These are phyloP conservation scores for Violaceomyces palustris DNA, from an alignment of 1,284 basidiomycete genomes.

Conservation along the genomic window DNA sequence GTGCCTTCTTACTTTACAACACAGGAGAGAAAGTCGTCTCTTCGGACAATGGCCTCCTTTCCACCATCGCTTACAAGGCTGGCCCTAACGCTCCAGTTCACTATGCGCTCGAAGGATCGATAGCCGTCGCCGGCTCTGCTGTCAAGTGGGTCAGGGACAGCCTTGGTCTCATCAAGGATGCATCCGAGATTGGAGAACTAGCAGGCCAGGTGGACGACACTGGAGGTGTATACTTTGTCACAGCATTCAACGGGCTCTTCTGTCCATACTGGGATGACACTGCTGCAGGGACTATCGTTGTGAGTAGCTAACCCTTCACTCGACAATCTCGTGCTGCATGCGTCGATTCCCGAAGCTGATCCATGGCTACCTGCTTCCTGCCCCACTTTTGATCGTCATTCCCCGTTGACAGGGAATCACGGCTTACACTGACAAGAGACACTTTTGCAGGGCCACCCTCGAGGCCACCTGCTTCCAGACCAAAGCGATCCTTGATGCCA, in stretches of 20 bases:
- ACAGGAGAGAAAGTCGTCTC: conserved; percentile 81
- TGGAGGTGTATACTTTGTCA: conserved; percentile 95
- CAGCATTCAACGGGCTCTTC: conserved; percentile 85
- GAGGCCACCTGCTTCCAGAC: conserved; percentile 80
- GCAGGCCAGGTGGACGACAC: conserved; percentile 73
- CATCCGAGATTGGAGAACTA: conserved; percentile 77
- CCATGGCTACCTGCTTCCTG: no score
- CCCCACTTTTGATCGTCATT: no score
- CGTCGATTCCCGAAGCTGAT: conserved; percentile 6
- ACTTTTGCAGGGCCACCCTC: conserved; percentile 79
- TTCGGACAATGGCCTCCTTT: conserved; percentile 80
- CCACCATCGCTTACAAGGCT: conserved; percentile 90
- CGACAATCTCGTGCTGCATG: not conserved
- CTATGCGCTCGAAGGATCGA: conserved; percentile 91
- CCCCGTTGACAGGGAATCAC: conserved; percentile 60
- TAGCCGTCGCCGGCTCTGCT: conserved; percentile 89
- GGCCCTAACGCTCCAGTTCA: conserved; percentile 72
- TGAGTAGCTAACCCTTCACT: conserved; percentile 4
- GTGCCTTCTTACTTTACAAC: conserved; percentile 89
- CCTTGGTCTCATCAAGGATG: conserved; percentile 73
- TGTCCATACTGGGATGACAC: conserved; percentile 83
- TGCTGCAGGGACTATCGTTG: conserved; percentile 76
- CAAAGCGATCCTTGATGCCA: conserved; percentile 86
- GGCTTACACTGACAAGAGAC: conserved; percentile 84
- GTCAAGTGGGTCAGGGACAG: conserved; percentile 94